Evolutionary conservation across 306 rosid species (phyloP), one percentile per base, ranked within the genome.

Genomic region (Sindora glabra): DNA sequence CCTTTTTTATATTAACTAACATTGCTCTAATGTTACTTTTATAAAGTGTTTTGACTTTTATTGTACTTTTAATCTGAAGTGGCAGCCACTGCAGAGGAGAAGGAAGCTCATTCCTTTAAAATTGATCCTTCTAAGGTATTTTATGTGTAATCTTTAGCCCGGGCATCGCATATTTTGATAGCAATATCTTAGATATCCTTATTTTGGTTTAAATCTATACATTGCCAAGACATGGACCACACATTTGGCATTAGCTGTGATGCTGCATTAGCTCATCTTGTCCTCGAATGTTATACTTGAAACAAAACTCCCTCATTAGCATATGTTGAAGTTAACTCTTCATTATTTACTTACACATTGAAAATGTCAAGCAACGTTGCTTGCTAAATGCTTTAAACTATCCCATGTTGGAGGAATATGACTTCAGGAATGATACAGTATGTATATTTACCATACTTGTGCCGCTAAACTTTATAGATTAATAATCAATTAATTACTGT

Each of bases 351-450:
- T 34, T 54, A 44, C 86, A 91, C 96, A 96, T 91, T 62, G 98
- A 91, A 74, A 91, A 87, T 75, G 98, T 91, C 44, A 91, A 91
- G 82, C 95, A 91, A 65, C 92, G 92, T 19, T 91, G 98, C 76
- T 70, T 91, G 88, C 95, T 95, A 33, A 83, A 83, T 76, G 95
- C 92, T 23, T 73, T 91, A 60, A 88, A 91, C 77, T 91, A 85
- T 84, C 98, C 98, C 48, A 91, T 91, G 98, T 70, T 91, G 79
- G 98, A 91, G 83, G 98, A 87, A 85, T 91, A 91, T 36, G 98
- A 91, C 80, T 91, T 91, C 81, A 79, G 95, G 81, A 91, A 91
- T 44, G 98, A 92, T 74, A 88, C 95, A 0, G 98, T 88, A 65
- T 85, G 92, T 79, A 60, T 67, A 57, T 33, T 29, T 56, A 68